Base-by-base conservation (phyloP, 1,284 basidiomycete genomes). In the Hemileia vastatrix region DNA sequence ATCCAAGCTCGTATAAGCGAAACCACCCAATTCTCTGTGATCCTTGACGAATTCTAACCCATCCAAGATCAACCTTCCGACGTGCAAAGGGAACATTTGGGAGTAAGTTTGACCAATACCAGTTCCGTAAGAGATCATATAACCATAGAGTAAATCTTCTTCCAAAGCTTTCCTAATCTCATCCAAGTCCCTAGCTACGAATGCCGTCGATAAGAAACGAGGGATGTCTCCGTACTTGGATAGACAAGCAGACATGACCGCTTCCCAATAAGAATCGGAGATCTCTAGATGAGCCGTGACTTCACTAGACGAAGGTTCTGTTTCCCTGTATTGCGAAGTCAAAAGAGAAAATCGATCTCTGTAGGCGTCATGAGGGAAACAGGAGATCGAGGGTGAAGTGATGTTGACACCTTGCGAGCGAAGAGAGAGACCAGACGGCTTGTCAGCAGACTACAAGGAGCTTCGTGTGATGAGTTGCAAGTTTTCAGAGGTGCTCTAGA, bases 111-210 rank as follows among this genome's bases (percentile, higher is more conserved):
- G 64, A 4, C 63, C 67, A 6, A 68, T 67, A 0, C 64, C 66
- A 2, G 67, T 67, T 4, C 67, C 67, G 23, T 68, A 68, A 21
- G 65, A 66, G 49, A 66, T 52, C 59, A 68, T 63, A 57, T 66
- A 66, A 0, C 65, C 67, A 21, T 54, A 63, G 18, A 68, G 19
- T 23, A 40, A 15, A 1, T 57, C 59, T 15, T 67, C 59, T 11
- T 52, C 57, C 4, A 68, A 36, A 0, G 67, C 67, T 15, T 64
- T 59, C n/a, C 67, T 57, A 15, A 68, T 64, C 48, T 54, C 23
- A 23, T 68, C 67, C 0, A 68, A 13, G 33, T 68, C 67, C 3
- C 67, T 45, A 5, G 64, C 64, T 11, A 67, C 66, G 24, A 68
- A 67, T 0, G 63, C 63, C 1, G 67, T 68, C 9, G 64, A 61